These are phyloP conservation scores for Neocatenulostroma microsporum DNA, from an alignment of 2,329 filamentous ascomycete species.

Conservation along the genomic window DNA sequence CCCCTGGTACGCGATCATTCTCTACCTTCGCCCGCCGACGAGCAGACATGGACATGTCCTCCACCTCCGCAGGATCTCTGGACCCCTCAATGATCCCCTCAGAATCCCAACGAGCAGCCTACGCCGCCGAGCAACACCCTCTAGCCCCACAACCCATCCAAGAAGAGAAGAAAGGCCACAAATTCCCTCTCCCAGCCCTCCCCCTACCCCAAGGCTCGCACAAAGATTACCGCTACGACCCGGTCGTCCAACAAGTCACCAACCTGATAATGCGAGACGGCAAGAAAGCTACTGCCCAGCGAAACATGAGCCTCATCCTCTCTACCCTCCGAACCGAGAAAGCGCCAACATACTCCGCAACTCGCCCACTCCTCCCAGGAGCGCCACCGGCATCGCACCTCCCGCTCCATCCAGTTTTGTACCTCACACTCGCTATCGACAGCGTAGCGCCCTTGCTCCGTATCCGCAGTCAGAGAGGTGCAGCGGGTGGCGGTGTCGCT, in stretches of 20 bases:
- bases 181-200: constrained; percentile 64
- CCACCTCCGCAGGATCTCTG: constrained; percentile 10
- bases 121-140: constrained; percentile 7
- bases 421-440: constrained; percentile 85
- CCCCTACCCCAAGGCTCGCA: constrained; percentile 57
- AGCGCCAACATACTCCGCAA: constrained; percentile 65
- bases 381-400: constrained; percentile 68
- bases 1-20: constrained; percentile 44
- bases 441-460: constrained; percentile 83
- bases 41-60: constrained; percentile 9
- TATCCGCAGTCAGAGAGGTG: constrained; percentile 65
- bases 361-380: constrained; percentile 65
- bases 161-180: constrained; percentile 51
- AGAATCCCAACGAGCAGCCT: constrained; percentile 19
- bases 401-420: constrained; percentile 80
- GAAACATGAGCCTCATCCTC: constrained; percentile 82
- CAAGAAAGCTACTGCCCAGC: constrained; percentile 80
- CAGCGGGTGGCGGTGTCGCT: constrained; percentile 76
- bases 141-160: constrained; percentile 1
- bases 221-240: constrained; percentile 76
- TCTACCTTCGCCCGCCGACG: constrained; percentile 47
- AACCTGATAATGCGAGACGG: constrained; percentile 87
- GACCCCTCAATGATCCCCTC: constrained; percentile 23
- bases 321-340: constrained; percentile 75
- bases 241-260: constrained; percentile 76